Percentiles rank a stretch among this genome's conserved stretches.
Evolutionary conservation across 257 asterid species (phyloP).

Genomic region (Scutellaria barbata): DNA sequence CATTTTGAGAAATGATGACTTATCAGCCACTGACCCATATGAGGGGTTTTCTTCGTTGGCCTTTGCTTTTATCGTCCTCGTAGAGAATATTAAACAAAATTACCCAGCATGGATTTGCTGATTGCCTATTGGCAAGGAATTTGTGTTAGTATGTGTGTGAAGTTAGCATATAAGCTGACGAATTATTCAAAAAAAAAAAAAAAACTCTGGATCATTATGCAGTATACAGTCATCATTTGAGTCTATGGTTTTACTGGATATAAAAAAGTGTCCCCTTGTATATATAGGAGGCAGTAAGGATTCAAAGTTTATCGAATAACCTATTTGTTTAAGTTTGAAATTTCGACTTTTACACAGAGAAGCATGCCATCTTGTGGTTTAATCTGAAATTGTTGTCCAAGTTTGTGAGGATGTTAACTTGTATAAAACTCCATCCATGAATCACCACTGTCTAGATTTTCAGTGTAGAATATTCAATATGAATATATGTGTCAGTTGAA

Average conservation of each 20-base stretch:
- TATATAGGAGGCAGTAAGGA: too few species aligned
- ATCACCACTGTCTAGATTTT: too few species aligned
- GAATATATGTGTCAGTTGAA: neutral
- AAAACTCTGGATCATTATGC: too few species aligned
- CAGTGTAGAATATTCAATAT: too few species aligned
- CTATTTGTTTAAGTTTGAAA: neutral
- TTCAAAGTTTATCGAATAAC: too few species aligned
- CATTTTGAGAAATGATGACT: neutral
- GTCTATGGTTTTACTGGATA: neutral
- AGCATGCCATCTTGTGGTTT: neutral
- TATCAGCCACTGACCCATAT: constrained; percentile 7
- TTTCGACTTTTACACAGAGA: neutral
- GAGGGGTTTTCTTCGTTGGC: neutral
- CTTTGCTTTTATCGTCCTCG: too few species aligned
- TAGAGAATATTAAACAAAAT: neutral
- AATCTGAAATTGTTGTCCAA: neutral
- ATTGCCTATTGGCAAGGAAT: neutral
- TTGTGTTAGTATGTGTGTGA: too few species aligned
- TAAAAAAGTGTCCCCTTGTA: neutral
- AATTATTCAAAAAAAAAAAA: too few species aligned
- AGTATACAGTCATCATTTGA: too few species aligned
- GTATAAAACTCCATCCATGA: too few species aligned
- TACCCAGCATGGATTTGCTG: neutral
- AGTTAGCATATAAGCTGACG: too few species aligned
- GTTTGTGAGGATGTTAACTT: neutral